Evolutionary conservation across 164 flowering plant species (phyloP).

Genomic region (Tetrastigma voinierianum): DNA sequence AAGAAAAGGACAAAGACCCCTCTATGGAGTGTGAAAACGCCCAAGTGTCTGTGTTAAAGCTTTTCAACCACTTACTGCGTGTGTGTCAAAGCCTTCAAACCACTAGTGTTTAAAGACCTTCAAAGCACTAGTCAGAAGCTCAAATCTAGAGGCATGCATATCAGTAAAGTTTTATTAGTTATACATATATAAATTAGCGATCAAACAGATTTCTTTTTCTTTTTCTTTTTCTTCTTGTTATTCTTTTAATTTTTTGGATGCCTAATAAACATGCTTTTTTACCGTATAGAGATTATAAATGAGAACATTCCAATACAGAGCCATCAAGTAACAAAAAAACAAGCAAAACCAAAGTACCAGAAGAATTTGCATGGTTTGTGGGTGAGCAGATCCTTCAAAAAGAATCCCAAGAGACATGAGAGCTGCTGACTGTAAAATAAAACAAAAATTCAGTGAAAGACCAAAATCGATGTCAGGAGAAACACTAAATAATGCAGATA

Average conservation of each 20-base stretch:
- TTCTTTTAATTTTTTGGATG: too few species aligned
- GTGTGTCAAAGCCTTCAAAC: too few species aligned
- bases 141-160: too few species aligned
- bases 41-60: too few species aligned
- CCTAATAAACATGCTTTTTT: slow-evolving; percentile 1
- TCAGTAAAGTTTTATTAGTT: too few species aligned
- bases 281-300: background rate
- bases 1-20: too few species aligned
- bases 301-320: background rate
- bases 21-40: too few species aligned
- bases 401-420: slow-evolving; percentile 85
- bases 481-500: background rate
- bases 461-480: slow-evolving; percentile 1
- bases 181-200: too few species aligned
- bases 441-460: slow-evolving; percentile 4
- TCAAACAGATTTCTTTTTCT: background rate
- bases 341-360: slow-evolving; percentile 48
- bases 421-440: slow-evolving; percentile 82
- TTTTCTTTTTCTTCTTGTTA: background rate
- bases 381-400: slow-evolving; percentile 94
- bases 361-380: slow-evolving; percentile 77
- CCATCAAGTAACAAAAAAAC: background rate
- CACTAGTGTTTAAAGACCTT: too few species aligned
- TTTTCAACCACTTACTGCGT: too few species aligned
- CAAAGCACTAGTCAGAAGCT: too few species aligned